These are phyloP conservation scores for Ilex paraguariensis DNA, from an alignment of 305 asterid species.

Conservation along the genomic window DNA sequence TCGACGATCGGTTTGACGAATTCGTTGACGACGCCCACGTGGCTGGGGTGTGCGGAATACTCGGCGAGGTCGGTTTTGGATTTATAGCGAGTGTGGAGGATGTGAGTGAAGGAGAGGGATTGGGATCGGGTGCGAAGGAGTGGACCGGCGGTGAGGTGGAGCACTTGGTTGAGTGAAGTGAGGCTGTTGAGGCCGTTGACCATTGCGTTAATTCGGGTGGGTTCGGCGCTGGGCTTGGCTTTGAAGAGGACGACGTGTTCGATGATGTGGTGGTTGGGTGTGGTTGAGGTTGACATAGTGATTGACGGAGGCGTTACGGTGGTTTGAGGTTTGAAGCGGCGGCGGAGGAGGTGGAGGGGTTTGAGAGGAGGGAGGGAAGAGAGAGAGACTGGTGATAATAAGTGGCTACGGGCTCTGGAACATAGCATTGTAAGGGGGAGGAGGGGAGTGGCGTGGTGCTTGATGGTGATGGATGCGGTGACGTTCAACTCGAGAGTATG, in stretches of 20 bases:
- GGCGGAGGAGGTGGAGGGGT: slow-evolving; percentile 18
- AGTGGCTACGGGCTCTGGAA: slow-evolving; percentile 8
- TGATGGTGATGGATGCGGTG: no score
- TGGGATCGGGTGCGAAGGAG: slow-evolving; percentile 48
- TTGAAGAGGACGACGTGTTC: slow-evolving; percentile 90
- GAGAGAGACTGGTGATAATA: slow-evolving; percentile 9
- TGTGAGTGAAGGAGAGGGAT: slow-evolving; percentile 70
- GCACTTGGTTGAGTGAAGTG: slow-evolving; percentile 53
- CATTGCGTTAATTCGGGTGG: slow-evolving; percentile 64
- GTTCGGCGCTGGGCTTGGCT: slow-evolving; percentile 49
- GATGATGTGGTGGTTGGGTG: slow-evolving; percentile 38
- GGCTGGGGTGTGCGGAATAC: slow-evolving; percentile 68
- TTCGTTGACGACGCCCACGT: slow-evolving; percentile 53
- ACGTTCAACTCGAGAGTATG: no score
- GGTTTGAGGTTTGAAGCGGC: neutral
- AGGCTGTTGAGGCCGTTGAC: slow-evolving; percentile 62
- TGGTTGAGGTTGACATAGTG: neutral
- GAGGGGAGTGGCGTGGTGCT: no score
- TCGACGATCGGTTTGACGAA: slow-evolving; percentile 52
- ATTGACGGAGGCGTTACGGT: neutral
- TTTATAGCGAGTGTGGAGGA: slow-evolving; percentile 82
- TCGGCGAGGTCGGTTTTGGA: slow-evolving; percentile 52
- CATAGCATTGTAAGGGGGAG: slow-evolving; percentile 12
- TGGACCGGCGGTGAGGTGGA: slow-evolving; percentile 72
- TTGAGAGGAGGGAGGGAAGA: slow-evolving; percentile 9